Percentiles rank a stretch among this genome's conserved stretches.
These are phyloP conservation scores for Penicillium digitatum DNA, from an alignment of 2,329 filamentous ascomycete genomes.

Conservation along the genomic window DNA sequence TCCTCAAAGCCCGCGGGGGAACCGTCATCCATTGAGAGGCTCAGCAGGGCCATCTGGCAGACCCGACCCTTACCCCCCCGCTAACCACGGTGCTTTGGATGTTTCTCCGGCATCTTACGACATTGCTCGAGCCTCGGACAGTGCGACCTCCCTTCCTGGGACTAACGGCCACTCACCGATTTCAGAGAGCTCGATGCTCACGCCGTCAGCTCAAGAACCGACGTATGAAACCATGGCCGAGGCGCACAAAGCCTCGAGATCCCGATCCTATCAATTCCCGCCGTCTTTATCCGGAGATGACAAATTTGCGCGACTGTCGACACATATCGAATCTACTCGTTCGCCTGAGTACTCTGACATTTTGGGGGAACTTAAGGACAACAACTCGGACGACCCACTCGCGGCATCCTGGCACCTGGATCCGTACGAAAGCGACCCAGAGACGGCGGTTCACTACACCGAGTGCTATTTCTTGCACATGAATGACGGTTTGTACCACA, in stretches of 20 bases:
- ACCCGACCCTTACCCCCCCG: slow-evolving; percentile 21
- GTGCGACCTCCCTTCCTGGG: slow-evolving; percentile 30
- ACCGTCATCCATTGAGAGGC: slow-evolving; percentile 27
- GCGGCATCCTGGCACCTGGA: slow-evolving; percentile 49
- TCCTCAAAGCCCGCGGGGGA: slow-evolving; percentile 32
- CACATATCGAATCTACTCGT: slow-evolving; percentile 12
- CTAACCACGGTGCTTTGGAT: slow-evolving; percentile 18
- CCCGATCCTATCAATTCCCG: slow-evolving; percentile 19
- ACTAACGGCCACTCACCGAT: slow-evolving; percentile 31
- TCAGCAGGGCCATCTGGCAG: slow-evolving; percentile 17
- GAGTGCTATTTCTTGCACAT: slow-evolving; percentile 57
- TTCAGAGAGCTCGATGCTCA: slow-evolving; percentile 28
- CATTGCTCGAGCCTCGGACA: slow-evolving; percentile 29
- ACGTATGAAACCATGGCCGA: slow-evolving; percentile 27
- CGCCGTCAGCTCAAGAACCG: slow-evolving; percentile 27
- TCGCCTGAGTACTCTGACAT: slow-evolving; percentile 31
- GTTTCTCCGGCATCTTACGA: slow-evolving; percentile 29
- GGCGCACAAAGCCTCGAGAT: slow-evolving; percentile 24
- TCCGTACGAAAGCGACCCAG: slow-evolving; percentile 51
- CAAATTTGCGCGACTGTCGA: slow-evolving; percentile 4
- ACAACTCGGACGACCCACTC: slow-evolving; percentile 30
- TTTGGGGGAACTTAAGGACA: slow-evolving; percentile 30
- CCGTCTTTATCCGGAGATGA: slow-evolving; percentile 18
- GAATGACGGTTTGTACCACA: slow-evolving; percentile 52
- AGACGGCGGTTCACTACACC: slow-evolving; percentile 50